Conservation (phyloP, 805 yeast species). For the Candida succiphila region DNA sequence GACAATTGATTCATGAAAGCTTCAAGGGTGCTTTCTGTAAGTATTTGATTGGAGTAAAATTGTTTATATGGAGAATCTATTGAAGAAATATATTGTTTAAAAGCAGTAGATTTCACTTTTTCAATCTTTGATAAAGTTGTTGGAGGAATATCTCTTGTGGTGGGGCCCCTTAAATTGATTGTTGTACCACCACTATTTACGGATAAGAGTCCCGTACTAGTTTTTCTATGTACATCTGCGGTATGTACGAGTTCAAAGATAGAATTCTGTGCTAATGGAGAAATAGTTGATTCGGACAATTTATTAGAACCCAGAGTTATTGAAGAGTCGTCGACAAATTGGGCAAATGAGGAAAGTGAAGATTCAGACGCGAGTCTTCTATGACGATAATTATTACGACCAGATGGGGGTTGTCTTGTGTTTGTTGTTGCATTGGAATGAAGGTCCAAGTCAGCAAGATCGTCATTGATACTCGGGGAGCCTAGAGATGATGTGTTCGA, state of each 20-base stretch:
- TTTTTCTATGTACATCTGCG: conserved; percentile 29
- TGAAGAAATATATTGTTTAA: conserved; percentile 33
- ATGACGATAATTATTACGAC: no score
- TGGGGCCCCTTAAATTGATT: conserved; percentile 52
- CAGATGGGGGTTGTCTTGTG: not conserved
- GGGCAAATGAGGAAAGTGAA: conserved; percentile 18
- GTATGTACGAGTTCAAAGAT: conserved; percentile 67
- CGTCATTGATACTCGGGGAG: conserved; percentile 10
- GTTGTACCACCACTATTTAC: conserved; percentile 27
- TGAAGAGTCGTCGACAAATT: conserved; percentile 17
- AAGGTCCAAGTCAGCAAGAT: conserved; percentile 3
- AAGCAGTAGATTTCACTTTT: conserved; percentile 30
- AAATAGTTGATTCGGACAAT: conserved; percentile 27
- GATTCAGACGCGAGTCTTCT: conserved; percentile 14
- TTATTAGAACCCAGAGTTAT: conserved; percentile 29
- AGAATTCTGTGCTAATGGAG: conserved; percentile 65
- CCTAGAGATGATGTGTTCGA: no score
- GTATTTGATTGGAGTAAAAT: conserved; percentile 30
- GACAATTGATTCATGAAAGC: conserved; percentile 19
- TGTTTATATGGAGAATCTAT: conserved; percentile 34
- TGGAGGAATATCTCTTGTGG: conserved; percentile 77
- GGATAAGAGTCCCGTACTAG: conserved; percentile 19
- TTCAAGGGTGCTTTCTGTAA: conserved; percentile 33
- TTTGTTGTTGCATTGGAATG: not conserved
- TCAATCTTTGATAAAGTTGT: conserved; percentile 50